These are phyloP conservation scores for Alternaria ventricosa DNA, from an alignment of 2,329 filamentous ascomycete species.

Conservation along the genomic window DNA sequence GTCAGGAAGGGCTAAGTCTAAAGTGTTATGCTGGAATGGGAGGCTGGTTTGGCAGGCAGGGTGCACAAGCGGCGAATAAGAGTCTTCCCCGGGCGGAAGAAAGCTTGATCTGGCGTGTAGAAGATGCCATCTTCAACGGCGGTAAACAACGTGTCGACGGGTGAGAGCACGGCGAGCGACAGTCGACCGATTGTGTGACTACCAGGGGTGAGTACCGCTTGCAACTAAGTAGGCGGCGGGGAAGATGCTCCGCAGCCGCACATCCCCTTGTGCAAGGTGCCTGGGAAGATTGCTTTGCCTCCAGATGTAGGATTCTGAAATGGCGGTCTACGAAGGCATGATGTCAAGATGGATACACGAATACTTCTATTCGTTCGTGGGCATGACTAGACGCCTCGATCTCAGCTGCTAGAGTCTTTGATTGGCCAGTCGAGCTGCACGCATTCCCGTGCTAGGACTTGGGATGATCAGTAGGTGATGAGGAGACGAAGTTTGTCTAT, in stretches of 20 bases:
- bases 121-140: slow-evolving; percentile 6
- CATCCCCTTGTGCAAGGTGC: slow-evolving; percentile 9
- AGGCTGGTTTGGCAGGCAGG: slow-evolving; percentile 25
- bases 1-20: slow-evolving; percentile 31
- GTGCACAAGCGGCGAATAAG: slow-evolving; percentile 25
- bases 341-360: slow-evolving; percentile 15
- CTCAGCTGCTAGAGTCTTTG: not conserved
- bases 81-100: slow-evolving; percentile 19
- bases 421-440: not conserved
- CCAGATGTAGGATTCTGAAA: slow-evolving; percentile 23
- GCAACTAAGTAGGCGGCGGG: slow-evolving; percentile 18
- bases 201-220: slow-evolving; percentile 19
- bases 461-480: slow-evolving; percentile 4
- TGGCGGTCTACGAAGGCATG: slow-evolving; percentile 35
- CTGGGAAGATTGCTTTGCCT: slow-evolving; percentile 21
- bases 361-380: not conserved
- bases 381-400: not conserved
- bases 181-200: slow-evolving; percentile 24
- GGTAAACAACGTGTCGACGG: slow-evolving; percentile 39
- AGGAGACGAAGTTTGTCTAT: slow-evolving; percentile 22
- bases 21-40: slow-evolving; percentile 33
- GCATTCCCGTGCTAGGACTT: not conserved
- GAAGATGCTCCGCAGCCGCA: slow-evolving; percentile 21
- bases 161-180: slow-evolving; percentile 18
- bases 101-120: slow-evolving; percentile 14